A percentile compares a stretch with the other conserved stretches of the same genome.
Conservation (phyloP, 148 eudicot genomes). For the Chenopodium berlandieri region DNA sequence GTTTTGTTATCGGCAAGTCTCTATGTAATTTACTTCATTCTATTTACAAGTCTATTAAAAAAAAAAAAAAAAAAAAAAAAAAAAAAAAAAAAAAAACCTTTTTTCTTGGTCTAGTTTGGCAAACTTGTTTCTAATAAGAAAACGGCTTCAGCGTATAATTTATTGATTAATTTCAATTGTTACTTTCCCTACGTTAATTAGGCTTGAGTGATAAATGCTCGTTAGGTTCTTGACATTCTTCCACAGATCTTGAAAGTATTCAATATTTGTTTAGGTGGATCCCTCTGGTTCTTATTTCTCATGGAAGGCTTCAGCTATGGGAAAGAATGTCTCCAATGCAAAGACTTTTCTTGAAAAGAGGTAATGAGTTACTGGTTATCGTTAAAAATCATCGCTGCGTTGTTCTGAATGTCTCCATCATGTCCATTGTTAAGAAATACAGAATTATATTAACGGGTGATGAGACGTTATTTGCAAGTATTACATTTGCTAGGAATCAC, state of each 20-base stretch:
- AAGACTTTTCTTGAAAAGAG: slow-evolving; percentile 99
- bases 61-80: too few species aligned
- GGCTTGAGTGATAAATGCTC: background rate
- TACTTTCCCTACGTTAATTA: background rate
- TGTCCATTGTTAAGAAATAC: background rate
- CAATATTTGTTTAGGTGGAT: slow-evolving; percentile 56
- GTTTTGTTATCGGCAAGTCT: too few species aligned
- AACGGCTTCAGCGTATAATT: background rate
- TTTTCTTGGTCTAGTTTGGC: too few species aligned
- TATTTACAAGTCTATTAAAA: too few species aligned
- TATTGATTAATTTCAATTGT: background rate
- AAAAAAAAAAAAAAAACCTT: too few species aligned
- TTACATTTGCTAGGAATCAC: background rate
- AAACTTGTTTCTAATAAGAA: background rate
- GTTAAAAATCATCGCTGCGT: background rate
- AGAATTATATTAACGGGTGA: background rate
- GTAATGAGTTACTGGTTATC: slow-evolving; percentile 30
- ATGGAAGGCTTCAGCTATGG: slow-evolving; percentile 99
- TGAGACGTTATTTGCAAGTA: background rate
- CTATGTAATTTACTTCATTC: too few species aligned
- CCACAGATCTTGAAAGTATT: background rate
- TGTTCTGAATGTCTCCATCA: background rate
- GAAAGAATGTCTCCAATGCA: slow-evolving; percentile 96
- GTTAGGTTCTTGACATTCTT: background rate
- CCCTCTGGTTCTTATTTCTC: slow-evolving; percentile 98